Percentiles rank a stretch among this genome's conserved stretches.
These are phyloP conservation scores for Globisporangium apiculatum DNA, from an alignment of 352 stramenopile species.

Conservation along the genomic window DNA sequence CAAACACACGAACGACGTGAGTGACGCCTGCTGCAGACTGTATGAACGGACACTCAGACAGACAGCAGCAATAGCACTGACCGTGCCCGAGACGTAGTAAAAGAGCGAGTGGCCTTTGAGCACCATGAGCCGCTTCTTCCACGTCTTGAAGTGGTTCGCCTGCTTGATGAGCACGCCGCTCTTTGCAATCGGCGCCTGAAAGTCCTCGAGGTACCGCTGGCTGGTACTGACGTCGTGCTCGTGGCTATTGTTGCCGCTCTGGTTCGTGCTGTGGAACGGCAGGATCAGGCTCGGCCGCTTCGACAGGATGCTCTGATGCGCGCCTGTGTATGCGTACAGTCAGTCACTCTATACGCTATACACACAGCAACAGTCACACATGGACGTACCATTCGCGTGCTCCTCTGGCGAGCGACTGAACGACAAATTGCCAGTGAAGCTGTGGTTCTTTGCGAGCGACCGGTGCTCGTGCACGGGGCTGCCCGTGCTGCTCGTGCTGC, in stretches of 20 bases:
- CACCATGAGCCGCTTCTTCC: conserved; percentile 87
- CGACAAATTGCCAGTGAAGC: conserved; percentile 61
- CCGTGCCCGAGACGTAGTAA: conserved; percentile 85
- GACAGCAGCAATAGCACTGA: conserved; percentile 16
- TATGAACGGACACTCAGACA: neutral
- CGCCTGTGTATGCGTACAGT: conserved; percentile 2
- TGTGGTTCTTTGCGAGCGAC: conserved; percentile 52
- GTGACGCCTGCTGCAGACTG: too few species aligned
- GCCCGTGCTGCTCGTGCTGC: conserved; percentile 20
- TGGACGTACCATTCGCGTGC: conserved; percentile 14
- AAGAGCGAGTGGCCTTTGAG: conserved; percentile 83
- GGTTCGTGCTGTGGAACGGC: conserved; percentile 27
- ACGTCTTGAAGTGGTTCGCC: conserved; percentile 85
- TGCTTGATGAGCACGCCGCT: conserved; percentile 84
- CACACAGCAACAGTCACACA: too few species aligned
- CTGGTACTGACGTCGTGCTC: conserved; percentile 11
- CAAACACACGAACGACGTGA: neutral
- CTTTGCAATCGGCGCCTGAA: conserved; percentile 77
- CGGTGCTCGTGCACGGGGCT: conserved; percentile 17
- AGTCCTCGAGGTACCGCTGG: conserved; percentile 64
- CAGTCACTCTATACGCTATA: neutral
- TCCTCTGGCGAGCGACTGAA: conserved; percentile 43
- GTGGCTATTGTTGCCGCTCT: conserved; percentile 13
- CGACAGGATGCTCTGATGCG: conserved; percentile 46
- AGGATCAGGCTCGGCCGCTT: conserved; percentile 76